Evolutionary conservation across 495 filamentous ascomycete species (phyloP), one percentile per base, ranked within the genome.

Genomic region (Penicillium lividum): DNA sequence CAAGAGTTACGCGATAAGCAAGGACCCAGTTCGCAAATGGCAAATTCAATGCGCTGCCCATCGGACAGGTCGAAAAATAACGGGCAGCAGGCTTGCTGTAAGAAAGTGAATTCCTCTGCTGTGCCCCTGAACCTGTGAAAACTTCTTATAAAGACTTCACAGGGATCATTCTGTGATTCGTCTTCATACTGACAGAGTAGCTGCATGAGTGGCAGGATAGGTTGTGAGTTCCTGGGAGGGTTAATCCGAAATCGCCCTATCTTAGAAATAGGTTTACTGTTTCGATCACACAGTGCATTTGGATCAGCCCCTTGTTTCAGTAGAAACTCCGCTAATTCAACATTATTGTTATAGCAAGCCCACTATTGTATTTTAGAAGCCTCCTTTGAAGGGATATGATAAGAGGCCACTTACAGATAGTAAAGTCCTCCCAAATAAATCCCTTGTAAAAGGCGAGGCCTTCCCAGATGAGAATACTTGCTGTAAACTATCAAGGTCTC

Each of bases 401-500:
- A 25, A 49, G 8, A 15, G 13, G 13, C 13, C 10, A 49, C 46
- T 49, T 27, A 49, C 46, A 6, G 13, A 15, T 25, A 29, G 46
- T 29, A 49, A 49, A 15, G 46, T 49, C 7, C 22, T 27, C 25
- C 46, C 46, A 4, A 29, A 5, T 25, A 1, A 5, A 49, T 27
- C 25, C 29, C 25, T 27, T 5, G 10, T n/a, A 25, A 49, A 15
- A 30, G 9, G 5, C 6, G 46, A 27, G 29, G 9, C 6, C 29
- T 49, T 16, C 25, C 25, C 46, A 49, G 46, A 49, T 49, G 46
- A 49, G 25, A 49, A 27, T 2, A 49, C 13, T 49, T 30, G 46
- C 3, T n/a, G 46, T 29, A 49, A n/a, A 28, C 22, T 25, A 29
- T 49, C 29, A 29, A 49, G 13, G 25, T 49, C 46, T 15, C 25